Percentiles rank a stretch among this genome's conserved stretches.
phyloP scores from a whole-genome alignment of 305 asterid genomes.

The Fraxinus velutina region DNA sequence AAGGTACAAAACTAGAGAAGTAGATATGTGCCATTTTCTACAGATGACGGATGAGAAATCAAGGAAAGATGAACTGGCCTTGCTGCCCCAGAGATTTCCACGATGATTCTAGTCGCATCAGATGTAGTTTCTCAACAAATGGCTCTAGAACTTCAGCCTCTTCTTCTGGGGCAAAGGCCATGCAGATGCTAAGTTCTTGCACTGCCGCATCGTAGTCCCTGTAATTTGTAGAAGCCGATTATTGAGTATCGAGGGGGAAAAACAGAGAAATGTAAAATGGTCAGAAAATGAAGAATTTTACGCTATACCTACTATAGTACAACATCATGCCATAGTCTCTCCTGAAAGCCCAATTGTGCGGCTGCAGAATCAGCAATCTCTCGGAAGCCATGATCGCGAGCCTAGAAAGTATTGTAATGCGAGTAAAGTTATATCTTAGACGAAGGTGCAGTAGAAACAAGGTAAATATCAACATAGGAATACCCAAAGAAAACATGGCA shows the following conservation, averaged over 20 bases:
- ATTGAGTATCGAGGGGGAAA: neutral
- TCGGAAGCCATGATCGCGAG: slow-evolving; percentile 54
- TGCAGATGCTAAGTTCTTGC: slow-evolving; percentile 92
- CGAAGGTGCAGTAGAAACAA: too few species aligned
- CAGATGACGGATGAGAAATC: slow-evolving; percentile 8
- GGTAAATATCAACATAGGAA: too few species aligned
- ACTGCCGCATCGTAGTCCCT: slow-evolving; percentile 78
- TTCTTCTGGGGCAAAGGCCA: slow-evolving; percentile 94
- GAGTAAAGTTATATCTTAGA: too few species aligned
- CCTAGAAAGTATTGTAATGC: neutral
- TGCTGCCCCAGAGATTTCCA: slow-evolving; percentile 52
- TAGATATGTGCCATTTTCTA: neutral
- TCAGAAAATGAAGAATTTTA: neutral
- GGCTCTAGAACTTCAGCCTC: slow-evolving; percentile 61
- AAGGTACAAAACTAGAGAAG: neutral
- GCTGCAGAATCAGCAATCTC: slow-evolving; percentile 79
- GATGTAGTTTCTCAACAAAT: slow-evolving; percentile 70
- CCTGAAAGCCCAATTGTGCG: slow-evolving; percentile 80
- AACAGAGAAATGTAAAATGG: neutral
- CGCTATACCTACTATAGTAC: slow-evolving; percentile 44
- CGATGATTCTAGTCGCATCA: slow-evolving; percentile 49
- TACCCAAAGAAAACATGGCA: too few species aligned
- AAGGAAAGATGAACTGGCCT: slow-evolving; percentile 42
- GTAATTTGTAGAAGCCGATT: neutral
- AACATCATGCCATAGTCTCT: slow-evolving; percentile 89